Base-by-base conservation (phyloP, 768 basidiomycete genomes). In the Rhizopogon roseolus region DNA sequence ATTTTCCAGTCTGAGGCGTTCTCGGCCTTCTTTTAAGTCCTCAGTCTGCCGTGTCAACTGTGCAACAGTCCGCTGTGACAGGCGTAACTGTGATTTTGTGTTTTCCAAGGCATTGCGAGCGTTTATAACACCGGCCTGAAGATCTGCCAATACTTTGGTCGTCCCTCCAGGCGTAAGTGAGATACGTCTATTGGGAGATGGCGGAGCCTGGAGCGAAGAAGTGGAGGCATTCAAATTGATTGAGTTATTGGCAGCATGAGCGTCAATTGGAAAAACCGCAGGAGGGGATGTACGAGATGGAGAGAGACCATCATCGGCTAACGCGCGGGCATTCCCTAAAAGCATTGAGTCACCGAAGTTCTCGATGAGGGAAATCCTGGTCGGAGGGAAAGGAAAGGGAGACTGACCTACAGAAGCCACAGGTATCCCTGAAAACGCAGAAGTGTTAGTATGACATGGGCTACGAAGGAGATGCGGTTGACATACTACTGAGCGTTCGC, bases 11-110 rank as follows among this genome's bases (percentile, higher is more conserved):
- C 90, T 70, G 57, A 93, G 69, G 45, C 93, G 75, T 67, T 95
- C 93, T 58, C 91, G 77, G 3, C 82, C 86, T 66, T 94, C 93
- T 66, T 93, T 93, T 65, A 93, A 66, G 67, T 95, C 93, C 66
- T 94, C 93, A 25, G 86, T 87, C 69, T 90, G 89, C 41, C 91
- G 74, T 38, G 91, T 93, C 41, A 93, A 69, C 66, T 89, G 86
- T 28, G 90, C 90, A 10, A 93, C 93, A 45, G 82, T 85, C 54
- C 91, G 75, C 66, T 95, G 92, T 8, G 87, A 87, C 40, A 92
- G 66, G 55, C 93, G 71, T 42, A 95, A 74, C 66, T 95, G 93
- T 17, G 81, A 73, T 64, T 90, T 89, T 10, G 93, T 91, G 64
- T 92, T 91, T 67, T 95, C 93, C 54, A 95, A 74, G 48, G 90